These are phyloP conservation scores for Cystofilobasidium bisporidii DNA, from an alignment of 768 basidiomycete species.

Conservation along the genomic window DNA sequence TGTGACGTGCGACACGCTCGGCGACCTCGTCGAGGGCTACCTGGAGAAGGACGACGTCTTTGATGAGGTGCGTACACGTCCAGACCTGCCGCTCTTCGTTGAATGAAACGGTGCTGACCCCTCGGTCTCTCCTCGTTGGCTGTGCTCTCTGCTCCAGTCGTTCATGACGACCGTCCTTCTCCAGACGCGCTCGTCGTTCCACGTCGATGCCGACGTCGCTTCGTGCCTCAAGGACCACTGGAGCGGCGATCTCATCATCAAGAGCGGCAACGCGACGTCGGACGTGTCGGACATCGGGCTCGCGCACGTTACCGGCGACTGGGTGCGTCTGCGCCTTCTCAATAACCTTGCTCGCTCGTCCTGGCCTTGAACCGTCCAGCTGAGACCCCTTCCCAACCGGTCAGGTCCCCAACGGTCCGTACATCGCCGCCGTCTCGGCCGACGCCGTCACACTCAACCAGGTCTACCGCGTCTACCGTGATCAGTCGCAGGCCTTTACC, in stretches of 20 bases:
- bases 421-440: conserved; percentile 25
- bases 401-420: conserved; percentile 34
- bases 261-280: conserved; percentile 29
- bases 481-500: conserved; percentile 33
- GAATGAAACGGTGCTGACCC: conserved; percentile 1
- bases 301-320: conserved; percentile 25
- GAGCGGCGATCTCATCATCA: conserved; percentile 30
- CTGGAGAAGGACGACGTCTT: conserved; percentile 32
- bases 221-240: conserved; percentile 25
- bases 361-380: no score
- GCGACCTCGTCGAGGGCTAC: conserved; percentile 28
- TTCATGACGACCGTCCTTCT: conserved; percentile 30
- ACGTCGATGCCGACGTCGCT: conserved; percentile 28
- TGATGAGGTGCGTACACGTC: no score
- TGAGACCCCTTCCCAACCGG: no score
- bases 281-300: conserved; percentile 25
- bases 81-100: no score
- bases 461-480: conserved; percentile 33
- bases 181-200: conserved; percentile 19
- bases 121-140: not conserved
- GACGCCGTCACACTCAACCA: conserved; percentile 28
- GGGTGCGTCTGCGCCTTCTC: no score
- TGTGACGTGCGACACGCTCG: conserved; percentile 32
- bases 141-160: conserved; percentile 3
- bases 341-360: no score